Base-by-base conservation (phyloP, 768 basidiomycete genomes). In the Mycena indigotica region DNA sequence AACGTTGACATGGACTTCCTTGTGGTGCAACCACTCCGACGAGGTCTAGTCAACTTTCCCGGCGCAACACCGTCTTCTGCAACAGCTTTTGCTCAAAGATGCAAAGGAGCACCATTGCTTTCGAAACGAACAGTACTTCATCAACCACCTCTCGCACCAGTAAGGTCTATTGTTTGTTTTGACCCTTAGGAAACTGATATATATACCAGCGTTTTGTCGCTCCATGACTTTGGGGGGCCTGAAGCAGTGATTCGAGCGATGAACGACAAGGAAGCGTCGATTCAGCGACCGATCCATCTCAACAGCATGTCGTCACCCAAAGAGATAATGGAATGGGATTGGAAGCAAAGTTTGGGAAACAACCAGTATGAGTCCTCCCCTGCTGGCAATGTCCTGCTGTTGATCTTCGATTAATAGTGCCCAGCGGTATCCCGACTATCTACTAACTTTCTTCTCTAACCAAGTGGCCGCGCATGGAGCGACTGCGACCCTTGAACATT, bases 131-230 rank as follows among this genome's bases (percentile, higher is more conserved):
- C 1, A 38, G 52, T 48, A 10, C 46, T 58, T 50, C 57, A 8
- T 50, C 17, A 44, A 58, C 46, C 57, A 58, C 21, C 44, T 58
- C 3, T n/a, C 45, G 13, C 57, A 58, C 23, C 57, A 58, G 57
- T 56, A 32, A 10, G 53, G 16, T 23, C 29, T 17, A 15, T 21
- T 26, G 13, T n/a, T 4, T 13, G 19, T 12, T 44, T 19, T 6
- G 4, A 15, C 28, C 24, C 13, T 17, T 48, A 15, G 25, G 39
- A 17, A 1, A 53, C 35, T 38, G 25, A 23, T 3, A 23, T 2
- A 2, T 1, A 21, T 45, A 2, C 8, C 21, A 58, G 57, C 24
- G 24, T 58, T 13, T 13, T 58, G 8, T 19, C 57, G 13, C 40
- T 35, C 19, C 48, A 58, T 26, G 52, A 58, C 45, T 49, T 58